A percentile compares a stretch with the other conserved stretches of the same genome.
Evolutionary conservation across 495 filamentous ascomycete genomes (phyloP).

Genomic region (Acidomyces sp.): DNA sequence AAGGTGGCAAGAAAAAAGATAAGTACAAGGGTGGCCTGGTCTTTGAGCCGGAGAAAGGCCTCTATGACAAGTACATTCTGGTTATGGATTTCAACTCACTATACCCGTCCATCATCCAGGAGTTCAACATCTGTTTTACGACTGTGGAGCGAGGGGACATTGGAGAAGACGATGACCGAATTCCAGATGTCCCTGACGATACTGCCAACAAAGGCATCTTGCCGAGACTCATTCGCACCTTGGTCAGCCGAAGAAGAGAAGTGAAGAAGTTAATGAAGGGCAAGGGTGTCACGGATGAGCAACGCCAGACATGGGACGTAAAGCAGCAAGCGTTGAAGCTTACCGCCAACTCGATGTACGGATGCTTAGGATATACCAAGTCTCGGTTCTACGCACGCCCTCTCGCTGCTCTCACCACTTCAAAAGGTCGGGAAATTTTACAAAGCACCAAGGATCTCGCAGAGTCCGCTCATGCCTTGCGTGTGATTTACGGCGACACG

Average conservation of each 20-base stretch:
- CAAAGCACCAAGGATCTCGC: constrained; percentile 88
- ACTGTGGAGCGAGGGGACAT: constrained; percentile 67
- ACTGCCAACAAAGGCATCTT: constrained; percentile 68
- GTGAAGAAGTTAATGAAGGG: constrained; percentile 97
- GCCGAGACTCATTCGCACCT: constrained; percentile 74
- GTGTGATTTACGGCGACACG: constrained; percentile 96
- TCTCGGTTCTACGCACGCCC: constrained; percentile 95
- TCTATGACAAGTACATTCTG: constrained; percentile 92
- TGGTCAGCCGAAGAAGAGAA: constrained; percentile 74
- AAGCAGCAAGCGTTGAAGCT: constrained; percentile 94
- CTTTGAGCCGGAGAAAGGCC: constrained; percentile 91
- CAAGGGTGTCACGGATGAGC: constrained; percentile 68
- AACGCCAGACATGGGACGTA: constrained; percentile 93
- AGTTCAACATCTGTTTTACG: constrained; percentile 98
- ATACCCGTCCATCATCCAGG: constrained; percentile 97
- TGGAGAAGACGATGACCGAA: constrained; percentile 67
- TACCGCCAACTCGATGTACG: constrained; percentile 99
- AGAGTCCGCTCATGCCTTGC: constrained; percentile 64
- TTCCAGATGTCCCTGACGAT: constrained; percentile 48
- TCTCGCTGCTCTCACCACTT: constrained; percentile 88
- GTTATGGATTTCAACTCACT: constrained; percentile 99
- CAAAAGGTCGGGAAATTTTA: constrained; percentile 95
- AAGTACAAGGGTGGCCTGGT: constrained; percentile 98
- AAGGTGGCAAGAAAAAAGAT: constrained; percentile 82
- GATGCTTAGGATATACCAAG: constrained; percentile 88